Percentiles rank a stretch among this genome's conserved stretches.
phyloP scores from a whole-genome alignment of 257 asterid species.

The Vinca minor region DNA sequence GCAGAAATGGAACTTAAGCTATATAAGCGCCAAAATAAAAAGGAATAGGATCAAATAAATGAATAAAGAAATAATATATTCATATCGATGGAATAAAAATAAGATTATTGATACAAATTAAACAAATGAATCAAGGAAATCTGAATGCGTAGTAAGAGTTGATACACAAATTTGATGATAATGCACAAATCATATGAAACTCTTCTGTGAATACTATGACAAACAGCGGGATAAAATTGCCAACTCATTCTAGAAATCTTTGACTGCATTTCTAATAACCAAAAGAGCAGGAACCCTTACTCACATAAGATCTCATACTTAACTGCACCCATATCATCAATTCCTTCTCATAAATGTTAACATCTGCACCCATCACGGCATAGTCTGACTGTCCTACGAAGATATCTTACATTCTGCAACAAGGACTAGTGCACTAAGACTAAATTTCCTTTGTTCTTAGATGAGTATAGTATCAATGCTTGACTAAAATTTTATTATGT shows the following conservation, averaged over 20 bases:
- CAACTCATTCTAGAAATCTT: background rate
- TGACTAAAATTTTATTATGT: background rate
- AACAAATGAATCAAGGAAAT: background rate
- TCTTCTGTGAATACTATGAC: background rate
- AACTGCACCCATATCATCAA: background rate
- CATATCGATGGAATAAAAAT: too few relatives aligned
- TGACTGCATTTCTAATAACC: background rate
- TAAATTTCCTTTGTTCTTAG: background rate
- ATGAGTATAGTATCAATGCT: background rate
- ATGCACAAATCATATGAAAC: background rate
- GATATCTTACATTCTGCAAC: background rate
- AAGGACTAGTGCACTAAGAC: background rate
- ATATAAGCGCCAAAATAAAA: background rate
- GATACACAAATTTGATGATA: background rate
- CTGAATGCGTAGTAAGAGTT: background rate
- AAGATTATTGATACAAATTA: background rate
- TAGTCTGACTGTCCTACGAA: background rate
- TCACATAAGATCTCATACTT: background rate
- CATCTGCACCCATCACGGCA: background rate
- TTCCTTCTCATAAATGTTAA: background rate
- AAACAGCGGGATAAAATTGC: background rate
- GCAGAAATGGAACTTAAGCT: slow-evolving; percentile 3
- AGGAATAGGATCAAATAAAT: background rate
- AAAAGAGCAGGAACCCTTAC: background rate
- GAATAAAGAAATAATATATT: too few relatives aligned